These are phyloP conservation scores for Quercus bicolor DNA, from an alignment of 306 rosid species.

Conservation along the genomic window DNA sequence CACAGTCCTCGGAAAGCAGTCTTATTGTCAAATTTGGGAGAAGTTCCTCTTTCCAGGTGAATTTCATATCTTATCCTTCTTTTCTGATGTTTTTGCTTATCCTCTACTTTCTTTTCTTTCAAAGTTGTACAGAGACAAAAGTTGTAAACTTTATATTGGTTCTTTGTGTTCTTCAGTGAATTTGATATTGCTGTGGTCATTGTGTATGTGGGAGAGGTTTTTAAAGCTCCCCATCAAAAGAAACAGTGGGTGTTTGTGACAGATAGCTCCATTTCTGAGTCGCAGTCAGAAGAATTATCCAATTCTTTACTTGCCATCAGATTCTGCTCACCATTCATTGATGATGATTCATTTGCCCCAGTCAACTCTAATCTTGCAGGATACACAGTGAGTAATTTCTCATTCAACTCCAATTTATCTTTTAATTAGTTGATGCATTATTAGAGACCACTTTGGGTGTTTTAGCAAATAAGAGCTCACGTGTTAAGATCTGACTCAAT, in stretches of 20 bases:
- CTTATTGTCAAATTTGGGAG: constrained; percentile 57
- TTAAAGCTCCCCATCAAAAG: constrained; percentile 47
- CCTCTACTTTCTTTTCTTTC: background rate
- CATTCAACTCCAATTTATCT: background rate
- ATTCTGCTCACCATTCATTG: constrained; percentile 57
- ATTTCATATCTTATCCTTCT: constrained; percentile 10
- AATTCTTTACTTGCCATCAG: constrained; percentile 75
- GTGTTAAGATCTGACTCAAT: background rate
- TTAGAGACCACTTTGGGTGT: background rate
- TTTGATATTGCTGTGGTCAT: constrained; percentile 73
- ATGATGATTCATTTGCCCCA: constrained; percentile 49
- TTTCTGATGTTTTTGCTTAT: background rate
- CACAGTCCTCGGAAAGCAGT: constrained; percentile 50
- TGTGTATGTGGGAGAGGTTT: constrained; percentile 74
- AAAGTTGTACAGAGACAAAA: constrained; percentile 4
- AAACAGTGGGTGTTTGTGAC: constrained; percentile 90
- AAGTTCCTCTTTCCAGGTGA: constrained; percentile 70
- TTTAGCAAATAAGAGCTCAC: background rate
- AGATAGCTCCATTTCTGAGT: constrained; percentile 60
- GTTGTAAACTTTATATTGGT: constrained; percentile 14
- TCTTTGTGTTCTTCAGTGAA: constrained; percentile 46
- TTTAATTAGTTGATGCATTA: background rate
- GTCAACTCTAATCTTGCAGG: constrained; percentile 68
- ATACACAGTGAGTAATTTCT: constrained; percentile 50
- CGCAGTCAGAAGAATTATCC: constrained; percentile 34